Percentiles rank a stretch among this genome's conserved stretches.
Evolutionary conservation across 371 early-diverging fungal genomes (phyloP).

Genomic region (Mucor circinelloides): DNA sequence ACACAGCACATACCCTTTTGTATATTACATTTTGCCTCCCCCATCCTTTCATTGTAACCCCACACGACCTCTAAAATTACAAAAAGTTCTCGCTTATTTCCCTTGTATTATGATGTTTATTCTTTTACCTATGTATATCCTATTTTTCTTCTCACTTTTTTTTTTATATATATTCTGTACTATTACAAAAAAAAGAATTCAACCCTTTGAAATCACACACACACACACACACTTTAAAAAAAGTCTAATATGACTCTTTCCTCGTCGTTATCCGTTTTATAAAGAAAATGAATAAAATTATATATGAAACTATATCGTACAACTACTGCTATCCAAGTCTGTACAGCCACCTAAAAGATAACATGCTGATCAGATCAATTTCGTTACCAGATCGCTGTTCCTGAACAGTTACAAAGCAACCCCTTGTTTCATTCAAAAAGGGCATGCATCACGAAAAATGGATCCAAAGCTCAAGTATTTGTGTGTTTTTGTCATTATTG

Average conservation of each 20-base stretch:
- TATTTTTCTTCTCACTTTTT: no score
- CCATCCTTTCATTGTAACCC: not conserved
- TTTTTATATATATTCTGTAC: not conserved
- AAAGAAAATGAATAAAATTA: not conserved
- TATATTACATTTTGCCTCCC: not conserved
- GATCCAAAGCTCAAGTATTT: not conserved
- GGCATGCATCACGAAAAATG: not conserved
- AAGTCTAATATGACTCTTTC: conserved; percentile 2
- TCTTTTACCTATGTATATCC: not conserved
- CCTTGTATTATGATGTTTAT: not conserved
- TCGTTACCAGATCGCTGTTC: not conserved
- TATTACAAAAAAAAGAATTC: not conserved
- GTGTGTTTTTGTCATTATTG: not conserved
- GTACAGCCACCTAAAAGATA: not conserved
- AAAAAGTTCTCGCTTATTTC: not conserved
- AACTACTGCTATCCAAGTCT: not conserved
- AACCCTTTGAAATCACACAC: not conserved
- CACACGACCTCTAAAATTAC: not conserved
- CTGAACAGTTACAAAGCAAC: not conserved
- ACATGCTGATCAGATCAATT: not conserved
- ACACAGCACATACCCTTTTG: conserved; percentile 1
- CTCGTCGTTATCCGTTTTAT: not conserved
- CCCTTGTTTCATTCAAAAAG: not conserved
- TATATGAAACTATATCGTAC: not conserved
- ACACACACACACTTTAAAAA: not conserved